A percentile compares a stretch with the other conserved stretches of the same genome.
Evolutionary conservation across 2,329 filamentous ascomycete genomes (phyloP).

Genomic region (Coniochaeta sp.): DNA sequence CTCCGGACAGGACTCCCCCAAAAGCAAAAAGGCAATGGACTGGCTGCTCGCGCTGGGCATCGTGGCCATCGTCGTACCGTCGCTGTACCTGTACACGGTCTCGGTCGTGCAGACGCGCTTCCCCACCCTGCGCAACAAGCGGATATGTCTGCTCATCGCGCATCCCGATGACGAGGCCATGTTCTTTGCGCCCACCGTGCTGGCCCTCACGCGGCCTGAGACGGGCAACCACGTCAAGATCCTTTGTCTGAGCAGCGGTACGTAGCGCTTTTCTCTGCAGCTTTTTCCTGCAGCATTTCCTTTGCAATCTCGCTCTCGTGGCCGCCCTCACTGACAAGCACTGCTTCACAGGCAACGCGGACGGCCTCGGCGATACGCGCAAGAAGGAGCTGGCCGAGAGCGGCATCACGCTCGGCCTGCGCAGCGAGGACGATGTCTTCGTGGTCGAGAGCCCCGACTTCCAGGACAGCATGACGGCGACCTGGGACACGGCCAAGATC

Average conservation of each 20-base stretch:
- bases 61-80: constrained; percentile 32
- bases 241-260: constrained; percentile 81
- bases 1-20: not conserved
- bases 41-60: constrained; percentile 23
- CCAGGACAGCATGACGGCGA: constrained; percentile 78
- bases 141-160: constrained; percentile 86
- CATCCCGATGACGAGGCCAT: constrained; percentile 99
- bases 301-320: no score
- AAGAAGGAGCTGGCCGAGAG: constrained; percentile 80
- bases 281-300: no score
- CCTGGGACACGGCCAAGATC: constrained; percentile 68
- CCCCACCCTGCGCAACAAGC: constrained; percentile 69
- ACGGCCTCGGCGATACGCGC: constrained; percentile 76
- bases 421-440: constrained; percentile 69
- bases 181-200: constrained; percentile 91
- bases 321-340: no score
- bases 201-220: constrained; percentile 73
- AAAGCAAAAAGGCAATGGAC: constrained; percentile 13
- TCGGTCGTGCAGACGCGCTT: constrained; percentile 42
- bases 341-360: constrained; percentile 75
- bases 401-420: constrained; percentile 67
- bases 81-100: constrained; percentile 46
- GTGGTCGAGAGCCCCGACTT: constrained; percentile 80
- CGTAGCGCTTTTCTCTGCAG: no score
- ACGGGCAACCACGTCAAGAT: constrained; percentile 90